Evolutionary conservation across 1,139 yeast genomes (phyloP).

Genomic region (Zygosaccharomyces pseudobailii): DNA sequence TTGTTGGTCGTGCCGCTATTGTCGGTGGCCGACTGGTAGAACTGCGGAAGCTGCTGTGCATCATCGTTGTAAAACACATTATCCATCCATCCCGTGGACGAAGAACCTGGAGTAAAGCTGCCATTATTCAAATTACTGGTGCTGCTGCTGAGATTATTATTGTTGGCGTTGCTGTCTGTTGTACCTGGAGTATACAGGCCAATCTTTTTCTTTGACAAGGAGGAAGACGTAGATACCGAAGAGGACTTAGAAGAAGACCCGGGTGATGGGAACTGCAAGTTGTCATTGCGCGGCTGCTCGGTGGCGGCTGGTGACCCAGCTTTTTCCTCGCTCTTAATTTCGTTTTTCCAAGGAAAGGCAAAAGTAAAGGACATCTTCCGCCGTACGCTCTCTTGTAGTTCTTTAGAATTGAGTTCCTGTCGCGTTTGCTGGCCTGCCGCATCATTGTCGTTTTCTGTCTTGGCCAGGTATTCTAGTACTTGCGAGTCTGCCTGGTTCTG

Average conservation of each 20-base stretch:
- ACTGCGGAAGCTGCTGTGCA: slow-evolving; percentile 15
- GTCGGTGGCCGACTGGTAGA: slow-evolving; percentile 3
- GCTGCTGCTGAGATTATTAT: slow-evolving; percentile 1
- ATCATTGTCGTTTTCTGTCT: slow-evolving; percentile 14
- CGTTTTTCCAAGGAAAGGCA: slow-evolving; percentile 22
- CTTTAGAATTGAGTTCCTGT: slow-evolving; percentile 1
- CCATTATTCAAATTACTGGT: slow-evolving; percentile 1
- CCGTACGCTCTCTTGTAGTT: slow-evolving; percentile 15
- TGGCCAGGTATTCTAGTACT: slow-evolving; percentile 25
- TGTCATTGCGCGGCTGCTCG: neutral
- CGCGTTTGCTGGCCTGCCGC: neutral
- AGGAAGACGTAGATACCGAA: slow-evolving; percentile 6
- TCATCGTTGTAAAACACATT: slow-evolving; percentile 21
- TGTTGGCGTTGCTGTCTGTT: neutral
- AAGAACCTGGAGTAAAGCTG: slow-evolving; percentile 13
- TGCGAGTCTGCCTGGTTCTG: slow-evolving; percentile 24
- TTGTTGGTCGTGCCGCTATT: neutral
- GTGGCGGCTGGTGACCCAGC: neutral
- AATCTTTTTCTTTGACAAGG: slow-evolving; percentile 2
- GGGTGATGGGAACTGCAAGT: slow-evolving; percentile 13
- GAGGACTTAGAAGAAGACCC: slow-evolving; percentile 13
- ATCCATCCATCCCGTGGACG: slow-evolving; percentile 25
- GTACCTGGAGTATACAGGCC: slow-evolving; percentile 1
- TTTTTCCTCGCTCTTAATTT: slow-evolving; percentile 4
- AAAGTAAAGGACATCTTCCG: slow-evolving; percentile 26